Conservation (phyloP, 179 eudicot genomes). For the Heliamphora pulchella region DNA sequence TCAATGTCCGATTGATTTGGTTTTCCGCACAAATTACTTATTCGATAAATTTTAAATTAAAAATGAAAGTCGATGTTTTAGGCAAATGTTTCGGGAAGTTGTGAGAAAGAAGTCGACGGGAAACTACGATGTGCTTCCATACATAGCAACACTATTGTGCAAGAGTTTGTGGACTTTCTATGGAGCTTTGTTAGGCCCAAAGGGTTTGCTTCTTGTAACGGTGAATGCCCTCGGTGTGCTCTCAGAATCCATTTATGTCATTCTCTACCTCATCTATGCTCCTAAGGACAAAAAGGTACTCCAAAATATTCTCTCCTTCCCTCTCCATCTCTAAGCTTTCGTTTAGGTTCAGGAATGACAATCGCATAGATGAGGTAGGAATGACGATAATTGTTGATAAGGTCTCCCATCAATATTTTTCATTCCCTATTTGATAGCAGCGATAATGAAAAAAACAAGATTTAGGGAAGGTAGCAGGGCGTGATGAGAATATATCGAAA, state of each 20-base stretch:
- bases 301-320: neutral
- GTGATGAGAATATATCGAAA: too few species aligned
- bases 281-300: neutral
- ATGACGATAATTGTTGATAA: too few species aligned
- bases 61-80: neutral
- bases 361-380: too few species aligned
- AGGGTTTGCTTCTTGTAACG: slow-evolving; percentile 6
- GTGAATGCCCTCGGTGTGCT: slow-evolving; percentile 5
- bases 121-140: slow-evolving; percentile 31
- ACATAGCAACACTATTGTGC: slow-evolving; percentile 28
- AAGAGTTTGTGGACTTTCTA: slow-evolving; percentile 37
- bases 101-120: slow-evolving; percentile 37
- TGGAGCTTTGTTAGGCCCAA: slow-evolving; percentile 18
- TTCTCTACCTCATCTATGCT: slow-evolving; percentile 10
- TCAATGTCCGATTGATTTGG: too few species aligned
- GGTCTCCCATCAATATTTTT: too few species aligned
- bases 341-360: too few species aligned
- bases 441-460: too few species aligned
- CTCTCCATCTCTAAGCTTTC: neutral
- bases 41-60: too few species aligned
- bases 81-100: slow-evolving; percentile 29
- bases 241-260: neutral
- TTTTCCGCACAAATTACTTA: too few species aligned
- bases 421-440: too few species aligned
- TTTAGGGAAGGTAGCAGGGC: too few species aligned